Conservation (phyloP, 2,329 filamentous ascomycete genomes). For the Claviceps sp. region DNA sequence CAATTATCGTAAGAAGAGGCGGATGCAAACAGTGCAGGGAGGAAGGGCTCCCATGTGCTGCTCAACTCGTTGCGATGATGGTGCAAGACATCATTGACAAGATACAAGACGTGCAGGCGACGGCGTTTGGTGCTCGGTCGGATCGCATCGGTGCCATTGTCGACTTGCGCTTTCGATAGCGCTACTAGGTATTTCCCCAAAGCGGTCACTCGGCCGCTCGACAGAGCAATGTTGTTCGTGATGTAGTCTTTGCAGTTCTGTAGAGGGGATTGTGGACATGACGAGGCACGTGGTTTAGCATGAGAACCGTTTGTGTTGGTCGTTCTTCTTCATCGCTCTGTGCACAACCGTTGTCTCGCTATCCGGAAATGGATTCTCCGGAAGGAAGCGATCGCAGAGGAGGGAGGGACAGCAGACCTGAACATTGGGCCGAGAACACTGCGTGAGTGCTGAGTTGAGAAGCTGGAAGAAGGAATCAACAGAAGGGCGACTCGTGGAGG, state of each 20-base stretch:
- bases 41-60: constrained; percentile 40
- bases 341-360: not conserved
- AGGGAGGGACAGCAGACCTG: constrained; percentile 55
- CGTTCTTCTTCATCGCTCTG: not conserved
- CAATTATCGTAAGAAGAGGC: constrained; percentile 44
- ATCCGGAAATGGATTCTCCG: not conserved
- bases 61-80: constrained; percentile 45
- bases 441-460: constrained; percentile 49
- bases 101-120: constrained; percentile 62
- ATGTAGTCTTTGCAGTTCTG: constrained; percentile 86
- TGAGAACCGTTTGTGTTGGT: not conserved
- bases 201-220: constrained; percentile 48
- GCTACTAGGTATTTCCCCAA: constrained; percentile 65
- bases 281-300: constrained; percentile 8
- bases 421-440: constrained; percentile 70
- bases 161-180: constrained; percentile 37
- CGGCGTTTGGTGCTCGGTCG: constrained; percentile 50
- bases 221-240: constrained; percentile 55
- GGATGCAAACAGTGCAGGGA: constrained; percentile 49
- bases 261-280: constrained; percentile 4
- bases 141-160: constrained; percentile 16
- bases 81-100: constrained; percentile 67
- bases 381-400: not conserved
- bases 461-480: constrained; percentile 56
- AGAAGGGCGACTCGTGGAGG: constrained; percentile 51